Evolutionary conservation across 768 basidiomycete genomes (phyloP).

Genomic region (Psilocybe subaeruginosa): DNA sequence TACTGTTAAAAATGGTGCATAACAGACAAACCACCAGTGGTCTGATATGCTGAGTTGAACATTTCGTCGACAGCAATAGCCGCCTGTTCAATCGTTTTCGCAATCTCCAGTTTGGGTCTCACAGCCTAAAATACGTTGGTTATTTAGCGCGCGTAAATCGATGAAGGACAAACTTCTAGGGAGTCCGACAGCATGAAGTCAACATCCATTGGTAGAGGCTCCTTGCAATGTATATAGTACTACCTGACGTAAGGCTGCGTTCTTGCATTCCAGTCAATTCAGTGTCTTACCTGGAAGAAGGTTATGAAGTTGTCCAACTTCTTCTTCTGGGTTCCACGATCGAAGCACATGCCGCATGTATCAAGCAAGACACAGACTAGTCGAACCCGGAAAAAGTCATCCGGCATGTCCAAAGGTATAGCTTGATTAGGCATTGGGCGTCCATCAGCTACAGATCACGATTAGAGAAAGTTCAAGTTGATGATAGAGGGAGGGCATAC

Average conservation of each 20-base stretch:
- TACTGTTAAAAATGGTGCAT: not conserved
- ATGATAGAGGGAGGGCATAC: slow-evolving; percentile 52
- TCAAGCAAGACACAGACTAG: slow-evolving; percentile 92
- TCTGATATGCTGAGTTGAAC: slow-evolving; percentile 69
- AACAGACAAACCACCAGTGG: slow-evolving; percentile 41
- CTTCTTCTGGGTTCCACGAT: slow-evolving; percentile 88
- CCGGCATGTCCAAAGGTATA: slow-evolving; percentile 84
- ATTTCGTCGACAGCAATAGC: slow-evolving; percentile 90
- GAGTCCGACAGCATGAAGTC: slow-evolving; percentile 98
- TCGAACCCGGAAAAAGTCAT: slow-evolving; percentile 95
- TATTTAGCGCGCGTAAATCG: not conserved
- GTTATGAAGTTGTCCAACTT: slow-evolving; percentile 91
- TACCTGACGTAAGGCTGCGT: slow-evolving; percentile 23
- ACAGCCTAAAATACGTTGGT: slow-evolving; percentile 57
- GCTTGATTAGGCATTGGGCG: slow-evolving; percentile 80
- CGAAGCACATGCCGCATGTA: slow-evolving; percentile 98
- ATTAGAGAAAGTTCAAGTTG: slow-evolving; percentile 14
- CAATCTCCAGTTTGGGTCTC: slow-evolving; percentile 75
- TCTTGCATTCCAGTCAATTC: not conserved
- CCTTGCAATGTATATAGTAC: slow-evolving; percentile 92
- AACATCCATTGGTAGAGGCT: slow-evolving; percentile 92
- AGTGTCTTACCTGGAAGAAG: slow-evolving; percentile 81
- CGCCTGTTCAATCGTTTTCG: slow-evolving; percentile 84
- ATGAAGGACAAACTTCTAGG: slow-evolving; percentile 63
- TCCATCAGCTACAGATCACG: slow-evolving; percentile 69